Percentiles rank a stretch among this genome's conserved stretches.
Conservation (phyloP, 2,329 filamentous ascomycete species). For the Verticillium dahliae region DNA sequence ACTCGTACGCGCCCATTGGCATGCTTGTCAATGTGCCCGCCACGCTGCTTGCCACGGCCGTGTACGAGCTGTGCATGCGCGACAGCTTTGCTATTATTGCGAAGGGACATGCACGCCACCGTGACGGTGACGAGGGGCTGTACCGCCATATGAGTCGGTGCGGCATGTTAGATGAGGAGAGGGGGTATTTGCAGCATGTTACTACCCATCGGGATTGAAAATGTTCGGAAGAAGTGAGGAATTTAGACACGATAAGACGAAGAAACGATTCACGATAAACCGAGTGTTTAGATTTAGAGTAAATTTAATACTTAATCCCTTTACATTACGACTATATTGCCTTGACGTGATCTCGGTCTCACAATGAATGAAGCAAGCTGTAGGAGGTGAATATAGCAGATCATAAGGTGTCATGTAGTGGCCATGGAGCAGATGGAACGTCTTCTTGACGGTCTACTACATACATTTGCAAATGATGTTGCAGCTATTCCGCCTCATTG, state of each 20-base stretch:
- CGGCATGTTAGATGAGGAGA: constrained; percentile 19
- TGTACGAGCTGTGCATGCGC: constrained; percentile 48
- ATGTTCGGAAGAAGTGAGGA: neutral
- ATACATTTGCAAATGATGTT: too few relatives aligned
- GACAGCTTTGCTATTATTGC: constrained; percentile 46
- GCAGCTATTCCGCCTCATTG: neutral
- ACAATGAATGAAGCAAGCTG: too few relatives aligned
- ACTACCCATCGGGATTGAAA: neutral
- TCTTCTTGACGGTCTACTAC: too few relatives aligned
- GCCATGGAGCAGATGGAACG: too few relatives aligned
- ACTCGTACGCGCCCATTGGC: constrained; percentile 41
- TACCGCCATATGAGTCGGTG: constrained; percentile 31
- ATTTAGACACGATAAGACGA: neutral
- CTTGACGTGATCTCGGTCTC: too few relatives aligned
- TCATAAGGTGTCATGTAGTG: too few relatives aligned
- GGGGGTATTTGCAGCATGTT: neutral
- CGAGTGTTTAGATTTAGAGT: neutral
- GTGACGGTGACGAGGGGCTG: constrained; percentile 43
- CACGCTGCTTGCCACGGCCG: constrained; percentile 45
- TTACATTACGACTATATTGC: too few relatives aligned
- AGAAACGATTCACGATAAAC: neutral
- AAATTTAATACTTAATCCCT: neutral
- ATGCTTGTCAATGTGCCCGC: constrained; percentile 52
- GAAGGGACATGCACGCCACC: constrained; percentile 41
- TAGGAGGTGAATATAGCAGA: too few relatives aligned